Evolutionary conservation across 208 protist genomes (phyloP).

Genomic region (Paratrypanosoma confusum): DNA sequence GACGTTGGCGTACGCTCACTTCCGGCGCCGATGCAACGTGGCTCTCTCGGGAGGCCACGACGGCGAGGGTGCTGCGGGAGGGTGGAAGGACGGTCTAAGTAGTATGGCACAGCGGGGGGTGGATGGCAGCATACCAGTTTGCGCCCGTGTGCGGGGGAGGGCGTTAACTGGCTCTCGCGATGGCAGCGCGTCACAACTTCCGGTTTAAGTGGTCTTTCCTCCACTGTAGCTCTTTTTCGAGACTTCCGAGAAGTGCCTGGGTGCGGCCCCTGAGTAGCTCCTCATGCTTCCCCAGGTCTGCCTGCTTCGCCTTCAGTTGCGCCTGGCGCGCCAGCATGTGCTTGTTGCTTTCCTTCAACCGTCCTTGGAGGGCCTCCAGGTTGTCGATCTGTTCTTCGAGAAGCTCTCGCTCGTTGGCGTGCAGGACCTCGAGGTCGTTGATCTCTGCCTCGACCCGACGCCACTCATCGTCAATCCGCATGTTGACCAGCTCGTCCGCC

Average conservation of each 20-base stretch:
- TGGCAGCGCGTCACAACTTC: no score
- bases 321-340: constrained; percentile 10
- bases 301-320: constrained; percentile 17
- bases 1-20: no score
- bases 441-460: constrained; percentile 13
- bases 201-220: no score
- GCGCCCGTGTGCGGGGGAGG: no score
- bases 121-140: no score
- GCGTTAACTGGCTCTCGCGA: no score
- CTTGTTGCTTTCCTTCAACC: constrained; percentile 13
- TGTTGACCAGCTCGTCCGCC: constrained; percentile 6
- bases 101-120: no score
- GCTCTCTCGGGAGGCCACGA: no score
- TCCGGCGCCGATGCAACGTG: no score
- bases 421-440: constrained; percentile 6
- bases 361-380: constrained; percentile 10
- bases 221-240: no score
- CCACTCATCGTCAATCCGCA: constrained; percentile 15
- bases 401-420: constrained; percentile 11
- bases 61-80: no score
- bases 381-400: constrained; percentile 15
- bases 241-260: background rate
- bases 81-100: no score
- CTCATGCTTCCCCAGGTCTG: constrained; percentile 15
- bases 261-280: constrained; percentile 5